Base-by-base conservation (phyloP, 1,139 yeast genomes). In the Geotrichum candidum region DNA sequence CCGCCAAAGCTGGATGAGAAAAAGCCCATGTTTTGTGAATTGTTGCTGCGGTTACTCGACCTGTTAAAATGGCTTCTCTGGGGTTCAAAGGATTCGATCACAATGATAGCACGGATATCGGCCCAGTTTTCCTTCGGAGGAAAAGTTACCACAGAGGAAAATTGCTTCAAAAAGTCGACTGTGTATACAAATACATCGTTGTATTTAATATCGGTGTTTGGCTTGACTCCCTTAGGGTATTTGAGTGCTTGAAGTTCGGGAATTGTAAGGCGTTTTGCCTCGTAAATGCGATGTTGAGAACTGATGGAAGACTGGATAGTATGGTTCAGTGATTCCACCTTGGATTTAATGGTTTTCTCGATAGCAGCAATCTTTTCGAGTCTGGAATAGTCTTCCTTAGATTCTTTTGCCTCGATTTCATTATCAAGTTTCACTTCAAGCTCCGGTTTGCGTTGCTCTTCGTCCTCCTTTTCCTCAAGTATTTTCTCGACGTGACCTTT, bases 151-250 rank as follows among this genome's bases (percentile, higher is more conserved):
- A 82, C 79, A 50, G 80, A 80, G 65, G 83, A 84, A 78, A 94
- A 92, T 76, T 90, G 96, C 57, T 86, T 74, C 74, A 94, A 81
- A 77, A 94, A 94, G 55, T 80, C 84, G 31, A 94, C 90, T 70
- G 91, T 96, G 73, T 94, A 94, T 72, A 84, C 81, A 70, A 80
- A 83, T 9, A 13, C 41, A 35, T 35, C 3, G 6, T 35, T 35
- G 11, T 35, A 11, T 3, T 35, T 9, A 13, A 35, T 85, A 23
- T 59, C 51, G 10, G 64, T 56, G 56, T 87, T 88, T 52, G 81
- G 79, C 51, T 75, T 76, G 62, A 86, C 74, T 29, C 82, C 82
- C 60, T 79, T 79, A 51, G 96, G 95, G 74, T 92, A 92, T 53
- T 74, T 70, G 69, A 82, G 75, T 27, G 74, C 65, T 67, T 74